Percentiles rank a stretch among this genome's conserved stretches.
These are phyloP conservation scores for Parietaria judaica DNA, from an alignment of 306 rosid genomes.

Conservation along the genomic window DNA sequence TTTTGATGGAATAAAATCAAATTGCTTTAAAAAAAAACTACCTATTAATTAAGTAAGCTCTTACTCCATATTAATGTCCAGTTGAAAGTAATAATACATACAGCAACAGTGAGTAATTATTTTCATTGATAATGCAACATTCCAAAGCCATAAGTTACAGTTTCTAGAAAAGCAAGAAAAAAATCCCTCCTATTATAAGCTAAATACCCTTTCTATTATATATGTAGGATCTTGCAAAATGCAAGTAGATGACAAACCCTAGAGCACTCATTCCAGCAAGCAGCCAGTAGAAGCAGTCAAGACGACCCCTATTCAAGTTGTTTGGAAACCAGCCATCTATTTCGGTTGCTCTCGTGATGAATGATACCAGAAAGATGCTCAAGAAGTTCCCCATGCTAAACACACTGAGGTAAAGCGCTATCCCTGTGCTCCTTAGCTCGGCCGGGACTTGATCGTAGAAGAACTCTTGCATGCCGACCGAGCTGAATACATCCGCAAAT, in stretches of 20 bases:
- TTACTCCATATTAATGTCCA: too few species aligned
- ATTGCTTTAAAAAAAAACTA: too few species aligned
- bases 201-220: not conserved
- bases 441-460: constrained; percentile 56
- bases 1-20: too few species aligned
- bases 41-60: too few species aligned
- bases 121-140: not conserved
- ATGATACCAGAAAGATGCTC: constrained; percentile 43
- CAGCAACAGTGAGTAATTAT: too few species aligned
- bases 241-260: constrained; percentile 21
- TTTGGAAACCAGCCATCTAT: constrained; percentile 38
- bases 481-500: constrained; percentile 33
- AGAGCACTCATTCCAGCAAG: constrained; percentile 32
- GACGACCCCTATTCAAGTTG: constrained; percentile 45
- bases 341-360: constrained; percentile 24
- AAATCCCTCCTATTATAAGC: too few species aligned
- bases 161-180: too few species aligned
- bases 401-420: constrained; percentile 46
- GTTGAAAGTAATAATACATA: too few species aligned
- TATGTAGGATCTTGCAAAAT: constrained; percentile 17
- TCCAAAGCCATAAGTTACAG: too few species aligned
- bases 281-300: constrained; percentile 54
- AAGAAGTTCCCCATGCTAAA: constrained; percentile 50
- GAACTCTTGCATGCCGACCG: constrained; percentile 63
- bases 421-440: constrained; percentile 51